Percentiles rank a stretch among this genome's conserved stretches.
These are phyloP conservation scores for Craterostigma plantagineum DNA, from an alignment of 257 asterid species.

Conservation along the genomic window DNA sequence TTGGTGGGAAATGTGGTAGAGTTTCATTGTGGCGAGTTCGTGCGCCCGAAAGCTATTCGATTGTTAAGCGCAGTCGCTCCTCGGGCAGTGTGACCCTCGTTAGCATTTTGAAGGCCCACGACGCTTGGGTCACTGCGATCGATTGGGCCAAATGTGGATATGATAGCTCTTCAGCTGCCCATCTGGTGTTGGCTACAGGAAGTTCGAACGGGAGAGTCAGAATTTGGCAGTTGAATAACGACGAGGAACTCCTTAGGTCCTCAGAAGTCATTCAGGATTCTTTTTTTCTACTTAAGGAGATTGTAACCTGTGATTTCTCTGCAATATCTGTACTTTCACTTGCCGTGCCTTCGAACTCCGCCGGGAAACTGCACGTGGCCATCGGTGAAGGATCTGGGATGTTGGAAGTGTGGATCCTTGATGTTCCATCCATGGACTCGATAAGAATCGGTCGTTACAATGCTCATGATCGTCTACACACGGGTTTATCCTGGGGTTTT, in stretches of 20 bases:
- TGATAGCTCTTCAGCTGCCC: slow-evolving; percentile 22
- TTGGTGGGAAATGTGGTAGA: slow-evolving; percentile 65
- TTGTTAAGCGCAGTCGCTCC: slow-evolving; percentile 11
- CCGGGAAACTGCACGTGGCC: slow-evolving; percentile 36
- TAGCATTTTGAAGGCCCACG: slow-evolving; percentile 63
- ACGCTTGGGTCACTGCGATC: slow-evolving; percentile 56
- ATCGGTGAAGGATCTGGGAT: slow-evolving; percentile 78
- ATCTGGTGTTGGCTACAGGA: slow-evolving; percentile 53
- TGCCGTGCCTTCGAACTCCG: slow-evolving; percentile 22
- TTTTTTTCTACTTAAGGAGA: slow-evolving; percentile 48
- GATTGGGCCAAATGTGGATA: slow-evolving; percentile 37
- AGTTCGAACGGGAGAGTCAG: slow-evolving; percentile 82
- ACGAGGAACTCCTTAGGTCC: slow-evolving; percentile 29
- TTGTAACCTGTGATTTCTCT: slow-evolving; percentile 24
- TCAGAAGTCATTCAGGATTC: slow-evolving; percentile 32
- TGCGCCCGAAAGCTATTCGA: slow-evolving; percentile 46
- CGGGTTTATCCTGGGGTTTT: slow-evolving; percentile 89
- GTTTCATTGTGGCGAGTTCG: slow-evolving; percentile 62
- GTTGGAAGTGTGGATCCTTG: slow-evolving; percentile 50
- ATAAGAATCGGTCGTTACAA: slow-evolving; percentile 29
- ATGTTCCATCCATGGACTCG: slow-evolving; percentile 18
- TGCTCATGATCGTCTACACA: slow-evolving; percentile 66
- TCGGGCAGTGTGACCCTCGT: slow-evolving; percentile 20
- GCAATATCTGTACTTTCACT: slow-evolving; percentile 45
- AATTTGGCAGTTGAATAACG: slow-evolving; percentile 52